Base-by-base conservation (phyloP, 257 asterid species). In the Leonotis leonurus region DNA sequence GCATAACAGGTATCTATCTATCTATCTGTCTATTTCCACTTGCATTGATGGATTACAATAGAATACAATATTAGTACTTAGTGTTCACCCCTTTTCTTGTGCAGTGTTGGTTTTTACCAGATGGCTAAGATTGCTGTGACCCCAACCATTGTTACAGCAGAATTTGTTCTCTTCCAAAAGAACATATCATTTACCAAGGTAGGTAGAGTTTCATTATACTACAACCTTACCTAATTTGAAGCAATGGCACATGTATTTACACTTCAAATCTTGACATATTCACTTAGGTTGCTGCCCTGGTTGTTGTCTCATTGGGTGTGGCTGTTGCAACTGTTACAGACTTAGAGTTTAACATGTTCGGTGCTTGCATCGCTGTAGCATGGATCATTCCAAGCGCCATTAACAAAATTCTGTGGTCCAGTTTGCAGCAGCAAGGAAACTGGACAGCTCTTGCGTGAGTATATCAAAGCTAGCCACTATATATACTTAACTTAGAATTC, bases 381-480 rank as follows among this genome's bases (percentile, higher is more conserved):
- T 90, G 97, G 96, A 87, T 85, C 33, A 32, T 87, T 40, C 97
- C 97, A 0, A 87, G 96, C 14, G 84, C 93, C 63, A 77, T 85
- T 21, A 85, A 87, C 77, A 90, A 90, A 69, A 87, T 90, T 51
- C 75, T 90, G 1, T 90, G 95, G 96, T 87, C 97, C 50, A 80
- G 33, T 70, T 87, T 90, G 57, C 97, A 90, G 79, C 92, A 90
- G 73, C 83, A 85, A 71, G 78, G 78, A 53, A 90, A 83, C 40
- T 90, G 97, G 97, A 90, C 96, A 3, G 97, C 97, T 39, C 88
- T 90, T 0, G 95, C 96, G 96, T 90, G 76, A 67, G 95, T 73
- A 35, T 33, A 11, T 12, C 45, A 20, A 2, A 3, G 17, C 11
- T 1, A 16, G 21, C 13, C 5, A 12, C 5, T 6, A 3, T 29